Conservation (phyloP, 495 filamentous ascomycete species). For the Corynascus novoguineensis region DNA sequence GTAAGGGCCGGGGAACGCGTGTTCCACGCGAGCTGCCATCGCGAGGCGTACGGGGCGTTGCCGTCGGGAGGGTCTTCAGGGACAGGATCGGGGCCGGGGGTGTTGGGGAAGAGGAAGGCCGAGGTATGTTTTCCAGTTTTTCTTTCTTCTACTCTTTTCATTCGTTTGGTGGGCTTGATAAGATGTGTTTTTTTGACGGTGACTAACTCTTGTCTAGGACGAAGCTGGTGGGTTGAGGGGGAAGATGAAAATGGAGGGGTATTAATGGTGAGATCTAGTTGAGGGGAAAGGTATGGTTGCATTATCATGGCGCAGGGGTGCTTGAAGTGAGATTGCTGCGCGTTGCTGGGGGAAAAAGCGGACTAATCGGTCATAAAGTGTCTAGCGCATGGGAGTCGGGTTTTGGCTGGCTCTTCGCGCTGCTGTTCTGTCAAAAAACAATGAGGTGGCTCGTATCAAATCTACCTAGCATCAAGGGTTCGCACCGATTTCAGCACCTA, state of each 20-base stretch:
- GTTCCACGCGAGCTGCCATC: constrained; percentile 85
- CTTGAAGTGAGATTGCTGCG: not conserved
- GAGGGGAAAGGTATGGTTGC: not conserved
- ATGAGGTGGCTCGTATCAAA: not conserved
- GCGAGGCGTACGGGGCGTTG: constrained; percentile 60
- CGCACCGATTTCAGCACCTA: not conserved
- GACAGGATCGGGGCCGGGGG: constrained; percentile 10
- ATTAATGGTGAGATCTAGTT: not conserved
- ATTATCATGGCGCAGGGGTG: constrained; percentile 4
- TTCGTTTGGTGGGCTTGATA: no score
- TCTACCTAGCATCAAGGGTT: no score
- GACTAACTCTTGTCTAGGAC: constrained; percentile 11
- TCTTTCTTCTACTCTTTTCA: not conserved
- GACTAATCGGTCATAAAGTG: no score
- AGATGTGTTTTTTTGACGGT: not conserved
- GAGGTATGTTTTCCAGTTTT: constrained; percentile 51
- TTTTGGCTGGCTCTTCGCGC: not conserved
- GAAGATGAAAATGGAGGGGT: constrained; percentile 19
- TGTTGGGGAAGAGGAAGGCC: constrained; percentile 72
- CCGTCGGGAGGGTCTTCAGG: constrained; percentile 9
- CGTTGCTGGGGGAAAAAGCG: not conserved
- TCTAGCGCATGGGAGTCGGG: not conserved
- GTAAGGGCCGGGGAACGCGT: constrained; percentile 69
- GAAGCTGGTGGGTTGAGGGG: constrained; percentile 15
- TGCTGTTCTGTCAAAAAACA: not conserved